Conservation (phyloP, 495 filamentous ascomycete species). For the Aspergillus egyptiacus region DNA sequence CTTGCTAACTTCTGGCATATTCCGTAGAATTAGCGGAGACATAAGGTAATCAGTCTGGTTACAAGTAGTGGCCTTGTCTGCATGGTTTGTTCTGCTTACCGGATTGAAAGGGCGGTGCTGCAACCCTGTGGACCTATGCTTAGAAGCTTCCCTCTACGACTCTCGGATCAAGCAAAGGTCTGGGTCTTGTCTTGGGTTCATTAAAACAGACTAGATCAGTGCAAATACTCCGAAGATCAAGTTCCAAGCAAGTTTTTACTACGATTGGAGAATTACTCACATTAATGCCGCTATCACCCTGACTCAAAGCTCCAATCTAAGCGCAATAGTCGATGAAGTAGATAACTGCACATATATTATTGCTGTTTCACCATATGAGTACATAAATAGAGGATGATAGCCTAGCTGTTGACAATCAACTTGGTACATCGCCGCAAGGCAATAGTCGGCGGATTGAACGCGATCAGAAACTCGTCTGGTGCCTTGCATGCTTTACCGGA, state of each 20-base stretch:
- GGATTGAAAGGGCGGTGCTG: not conserved
- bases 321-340: not conserved
- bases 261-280: not conserved
- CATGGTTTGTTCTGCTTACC: not conserved
- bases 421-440: not conserved
- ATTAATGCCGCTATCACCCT: not conserved
- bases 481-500: too few species aligned
- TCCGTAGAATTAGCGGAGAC: not conserved
- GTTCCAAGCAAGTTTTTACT: not conserved
- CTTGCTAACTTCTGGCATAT: not conserved
- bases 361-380: constrained; percentile 2
- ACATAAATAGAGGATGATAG: not conserved
- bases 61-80: not conserved
- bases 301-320: too few species aligned
- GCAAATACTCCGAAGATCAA: too few species aligned
- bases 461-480: too few species aligned
- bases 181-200: not conserved
- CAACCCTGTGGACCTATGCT: too few species aligned
- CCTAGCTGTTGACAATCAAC: not conserved
- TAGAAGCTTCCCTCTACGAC: not conserved
- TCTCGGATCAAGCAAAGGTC: not conserved
- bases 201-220: not conserved
- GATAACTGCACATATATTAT: not conserved
- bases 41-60: not conserved
- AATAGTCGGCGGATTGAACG: not conserved